Base-by-base conservation (phyloP, 495 filamentous ascomycete genomes). In the Penicillium daleae region DNA sequence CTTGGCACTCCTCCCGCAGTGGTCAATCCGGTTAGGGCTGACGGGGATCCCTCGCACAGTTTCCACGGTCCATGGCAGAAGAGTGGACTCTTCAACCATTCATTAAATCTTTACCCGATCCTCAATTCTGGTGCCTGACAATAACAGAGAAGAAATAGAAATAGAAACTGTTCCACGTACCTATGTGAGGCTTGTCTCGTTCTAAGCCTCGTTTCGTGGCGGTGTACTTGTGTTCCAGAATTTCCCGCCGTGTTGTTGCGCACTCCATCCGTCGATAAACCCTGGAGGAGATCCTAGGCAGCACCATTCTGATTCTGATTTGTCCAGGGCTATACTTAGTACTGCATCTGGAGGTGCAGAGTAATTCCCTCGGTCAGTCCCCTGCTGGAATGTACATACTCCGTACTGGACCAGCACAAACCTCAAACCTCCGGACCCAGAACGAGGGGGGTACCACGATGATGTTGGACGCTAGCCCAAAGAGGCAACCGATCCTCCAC, bases 401-500 rank as follows among this genome's bases (percentile, higher is more conserved):
- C n/a, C n/a, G n/a, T n/a, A n/a, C n/a, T n/a, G n/a, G n/a, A n/a
- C n/a, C n/a, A n/a, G n/a, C n/a, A n/a, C n/a, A n/a, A n/a, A n/a
- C n/a, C n/a, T 22, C 40, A 46, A 19, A 21, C 12, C 19, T 19
- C 21, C 21, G 4, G 7, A 46, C 19, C 9, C 42, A 44, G 6
- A 44, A 44, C 19, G 39, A 42, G 40, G 40, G 19, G n/a, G 10
- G n/a, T n/a, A n/a, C n/a, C n/a, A n/a, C n/a, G 37, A 46, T 46
- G 19, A 46, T 46, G 42, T 22, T 13, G 10, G 9, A 22, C 40
- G 40, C 42, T 46, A 46, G 42, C 21, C 22, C 8, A n/a, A 29
- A 53, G 46, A 29, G 44, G 44, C 33, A 59, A 65, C 60, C 62
- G 68, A 68, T 70, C 68, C 65, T 65, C 65, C 65, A 69, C 61